Base-by-base conservation (phyloP, 257 asterid genomes). In the Jaltomata sinuosa region DNA sequence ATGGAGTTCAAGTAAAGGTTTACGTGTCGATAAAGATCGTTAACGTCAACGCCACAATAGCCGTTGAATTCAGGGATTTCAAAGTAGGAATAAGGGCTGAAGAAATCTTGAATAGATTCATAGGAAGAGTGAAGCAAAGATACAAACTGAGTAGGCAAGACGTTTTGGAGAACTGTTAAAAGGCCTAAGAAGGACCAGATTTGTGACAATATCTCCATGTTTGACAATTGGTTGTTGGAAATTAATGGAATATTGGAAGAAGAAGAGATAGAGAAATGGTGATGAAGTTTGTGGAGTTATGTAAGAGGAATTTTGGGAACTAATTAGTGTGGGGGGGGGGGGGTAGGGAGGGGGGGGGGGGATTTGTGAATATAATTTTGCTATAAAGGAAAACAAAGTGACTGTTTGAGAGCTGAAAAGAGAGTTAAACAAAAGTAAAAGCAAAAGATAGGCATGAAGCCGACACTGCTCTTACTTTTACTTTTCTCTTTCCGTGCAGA, bases 21-120 rank as follows among this genome's bases (percentile, higher is more conserved):
- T 22, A 83, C 92, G 7, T 89, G 92, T 83, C 93, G 92, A 89
- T 92, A 92, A 88, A 92, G 94, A 57, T 88, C 91, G 64, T 92
- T 92, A 87, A 89, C 80, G 79, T 89, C 93, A 67, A 91, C 91
- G 3, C 90, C 95, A 72, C 92, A 80, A 83, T 82, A 85, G 89
- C 94, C 93, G 64, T 89, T 91, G 4, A 92, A 91, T 54, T 91
- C 94, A 0, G 92, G 92, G 84, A 91, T 85, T 22, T 91, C 93
- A 49, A 88, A 91, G 88, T 87, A 87, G 55, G 94, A 76, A n/a
- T 85, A 81, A 10, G 89, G 91, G 87, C 86, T 89, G 83, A 91
- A 29, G 84, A 88, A 69, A 29, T 91, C 92, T 79, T 90, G 95
- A 59, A 92, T 59, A 83, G 91, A 83, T 52, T 90, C 93, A 21